Conservation (phyloP, 2,329 filamentous ascomycete genomes). For the Arthrobotrys megalospora region DNA sequence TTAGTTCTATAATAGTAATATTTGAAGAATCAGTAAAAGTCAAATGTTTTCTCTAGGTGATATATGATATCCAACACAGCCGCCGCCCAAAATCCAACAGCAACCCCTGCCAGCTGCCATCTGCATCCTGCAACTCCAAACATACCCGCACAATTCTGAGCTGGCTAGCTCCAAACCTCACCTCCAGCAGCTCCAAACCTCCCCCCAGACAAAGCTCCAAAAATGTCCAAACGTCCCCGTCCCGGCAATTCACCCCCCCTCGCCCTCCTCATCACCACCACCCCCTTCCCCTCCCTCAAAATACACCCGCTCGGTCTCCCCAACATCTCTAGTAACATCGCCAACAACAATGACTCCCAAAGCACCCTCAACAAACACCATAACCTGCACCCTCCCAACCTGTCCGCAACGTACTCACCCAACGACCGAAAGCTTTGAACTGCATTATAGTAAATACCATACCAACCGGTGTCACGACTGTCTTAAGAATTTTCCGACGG, state of each 20-base stretch:
- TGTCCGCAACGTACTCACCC: constrained; percentile 49
- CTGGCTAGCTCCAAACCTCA: constrained; percentile 40
- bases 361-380: not conserved
- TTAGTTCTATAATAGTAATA: too few relatives aligned
- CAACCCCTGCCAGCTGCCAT: not conserved
- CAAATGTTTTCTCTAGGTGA: too few relatives aligned
- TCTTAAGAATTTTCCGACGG: constrained; percentile 52
- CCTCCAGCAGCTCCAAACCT: not conserved
- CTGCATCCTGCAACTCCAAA: too few relatives aligned
- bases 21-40: too few relatives aligned
- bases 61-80: too few relatives aligned
- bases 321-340: not conserved
- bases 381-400: constrained; percentile 51
- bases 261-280: constrained; percentile 32
- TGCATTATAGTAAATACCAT: constrained; percentile 52
- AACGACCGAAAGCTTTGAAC: constrained; percentile 46
- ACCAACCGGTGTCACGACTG: constrained; percentile 58
- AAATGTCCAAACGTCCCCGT: constrained; percentile 46
- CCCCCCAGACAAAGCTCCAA: not conserved
- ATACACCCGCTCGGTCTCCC: constrained; percentile 52
- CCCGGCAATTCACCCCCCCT: constrained; percentile 23
- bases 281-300: constrained; percentile 36
- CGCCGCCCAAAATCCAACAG: too few relatives aligned
- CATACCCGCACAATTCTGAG: not conserved
- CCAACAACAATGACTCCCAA: not conserved